Conservation (phyloP, 2,329 filamentous ascomycete species). For the Fusarium buharicum region DNA sequence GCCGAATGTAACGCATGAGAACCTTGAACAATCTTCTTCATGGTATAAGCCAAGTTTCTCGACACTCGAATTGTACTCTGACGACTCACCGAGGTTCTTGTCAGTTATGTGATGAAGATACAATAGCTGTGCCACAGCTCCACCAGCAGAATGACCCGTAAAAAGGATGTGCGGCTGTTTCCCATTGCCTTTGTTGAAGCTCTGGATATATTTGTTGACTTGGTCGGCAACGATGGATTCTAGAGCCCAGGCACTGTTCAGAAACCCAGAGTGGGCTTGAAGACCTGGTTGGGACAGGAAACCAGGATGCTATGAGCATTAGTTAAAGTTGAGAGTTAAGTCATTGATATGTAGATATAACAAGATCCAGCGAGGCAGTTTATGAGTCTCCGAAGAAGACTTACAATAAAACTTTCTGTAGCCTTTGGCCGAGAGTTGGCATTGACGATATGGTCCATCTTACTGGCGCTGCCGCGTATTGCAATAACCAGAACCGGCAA, state of each 20-base stretch:
- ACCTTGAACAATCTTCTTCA: slow-evolving; percentile 13
- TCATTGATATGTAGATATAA: background rate
- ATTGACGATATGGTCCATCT: slow-evolving; percentile 43
- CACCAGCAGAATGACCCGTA: slow-evolving; percentile 42
- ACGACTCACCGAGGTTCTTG: slow-evolving; percentile 11
- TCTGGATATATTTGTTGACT: slow-evolving; percentile 10
- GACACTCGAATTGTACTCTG: background rate
- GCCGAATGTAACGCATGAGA: slow-evolving; percentile 41
- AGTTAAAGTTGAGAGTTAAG: background rate
- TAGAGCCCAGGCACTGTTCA: slow-evolving; percentile 32
- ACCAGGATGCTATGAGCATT: background rate
- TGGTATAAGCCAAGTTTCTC: background rate
- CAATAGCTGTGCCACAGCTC: slow-evolving; percentile 38
- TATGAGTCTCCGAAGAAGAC: background rate
- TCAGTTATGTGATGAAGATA: slow-evolving; percentile 31
- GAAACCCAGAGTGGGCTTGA: slow-evolving; percentile 35
- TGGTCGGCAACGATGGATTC: slow-evolving; percentile 10
- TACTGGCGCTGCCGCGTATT: slow-evolving; percentile 36
- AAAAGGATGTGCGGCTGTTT: slow-evolving; percentile 33
- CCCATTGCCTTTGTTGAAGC: background rate
- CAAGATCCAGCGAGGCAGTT: background rate
- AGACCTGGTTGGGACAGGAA: slow-evolving; percentile 4
- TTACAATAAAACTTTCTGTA: slow-evolving; percentile 30
- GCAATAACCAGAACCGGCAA: slow-evolving; percentile 36
- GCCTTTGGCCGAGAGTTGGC: slow-evolving; percentile 22